Evolutionary conservation across 345 rosid genomes (phyloP).

Genomic region (Linum usitatissimum): DNA sequence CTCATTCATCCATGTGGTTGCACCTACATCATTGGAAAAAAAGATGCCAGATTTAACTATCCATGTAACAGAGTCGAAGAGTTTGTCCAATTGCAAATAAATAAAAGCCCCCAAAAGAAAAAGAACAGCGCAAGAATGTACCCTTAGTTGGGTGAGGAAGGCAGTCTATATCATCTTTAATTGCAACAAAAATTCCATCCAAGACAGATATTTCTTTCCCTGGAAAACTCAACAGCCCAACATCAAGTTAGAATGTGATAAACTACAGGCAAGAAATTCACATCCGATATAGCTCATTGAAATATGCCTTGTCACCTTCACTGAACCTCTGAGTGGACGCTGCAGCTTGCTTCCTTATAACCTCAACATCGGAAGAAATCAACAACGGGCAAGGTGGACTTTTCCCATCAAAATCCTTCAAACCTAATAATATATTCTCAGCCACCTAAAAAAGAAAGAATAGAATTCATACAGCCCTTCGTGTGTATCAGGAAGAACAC

Average conservation of each 20-base stretch:
- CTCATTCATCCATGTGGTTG: conserved; percentile 77
- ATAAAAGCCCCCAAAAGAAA: background rate
- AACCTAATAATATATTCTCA: conserved; percentile 39
- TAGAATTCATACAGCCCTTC: conserved; percentile 6
- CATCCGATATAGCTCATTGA: background rate
- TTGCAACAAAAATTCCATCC: conserved; percentile 80
- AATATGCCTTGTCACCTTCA: conserved; percentile 36
- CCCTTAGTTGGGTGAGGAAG: conserved; percentile 64
- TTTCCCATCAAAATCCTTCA: conserved; percentile 46
- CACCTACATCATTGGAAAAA: conserved; percentile 32
- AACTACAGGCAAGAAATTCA: conserved; percentile 3
- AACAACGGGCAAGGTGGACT: conserved; percentile 53
- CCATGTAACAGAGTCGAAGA: background rate
- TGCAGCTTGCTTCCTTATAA: conserved; percentile 64
- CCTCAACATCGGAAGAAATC: conserved; percentile 46
- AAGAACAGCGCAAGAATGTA: conserved; percentile 9
- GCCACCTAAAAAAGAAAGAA: conserved; percentile 46
- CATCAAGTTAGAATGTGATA: conserved; percentile 1
- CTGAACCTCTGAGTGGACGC: conserved; percentile 72
- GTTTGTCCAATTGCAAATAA: background rate
- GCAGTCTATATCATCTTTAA: conserved; percentile 86
- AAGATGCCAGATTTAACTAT: background rate
- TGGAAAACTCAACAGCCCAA: conserved; percentile 24
- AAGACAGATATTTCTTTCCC: conserved; percentile 66
- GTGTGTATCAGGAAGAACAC: background rate